A percentile compares a stretch with the other conserved stretches of the same genome.
These are phyloP conservation scores for Fabrea salina DNA, from an alignment of 169 alveolate species.

Conservation along the genomic window DNA sequence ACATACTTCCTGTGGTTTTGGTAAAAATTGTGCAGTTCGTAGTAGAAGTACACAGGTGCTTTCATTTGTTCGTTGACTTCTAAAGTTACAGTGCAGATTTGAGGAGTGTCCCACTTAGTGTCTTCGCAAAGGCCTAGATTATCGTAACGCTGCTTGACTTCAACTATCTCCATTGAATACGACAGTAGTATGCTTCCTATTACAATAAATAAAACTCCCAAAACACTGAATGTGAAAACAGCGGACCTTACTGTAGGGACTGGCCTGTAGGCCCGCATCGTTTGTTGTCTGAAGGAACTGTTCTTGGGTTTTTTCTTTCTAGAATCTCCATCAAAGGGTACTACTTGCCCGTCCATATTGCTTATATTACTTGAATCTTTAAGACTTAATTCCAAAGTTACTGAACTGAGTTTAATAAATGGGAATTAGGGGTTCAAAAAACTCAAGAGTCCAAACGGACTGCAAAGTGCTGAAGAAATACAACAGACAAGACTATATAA, in stretches of 20 bases:
- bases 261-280: slow-evolving; percentile 91
- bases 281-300: slow-evolving; percentile 73
- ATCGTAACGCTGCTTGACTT: slow-evolving; percentile 37
- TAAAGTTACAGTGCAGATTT: slow-evolving; percentile 26
- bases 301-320: not conserved
- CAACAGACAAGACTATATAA: too few relatives aligned
- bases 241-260: slow-evolving; percentile 84
- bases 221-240: slow-evolving; percentile 61
- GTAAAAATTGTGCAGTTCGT: slow-evolving; percentile 66
- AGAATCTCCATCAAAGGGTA: not conserved
- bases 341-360: too few relatives aligned
- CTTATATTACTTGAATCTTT: too few relatives aligned
- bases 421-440: too few relatives aligned
- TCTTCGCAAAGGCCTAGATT: not conserved
- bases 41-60: slow-evolving; percentile 60
- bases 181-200: slow-evolving; percentile 58
- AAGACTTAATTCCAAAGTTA: too few relatives aligned
- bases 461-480: too few relatives aligned
- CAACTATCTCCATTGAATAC: slow-evolving; percentile 35
- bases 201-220: slow-evolving; percentile 58
- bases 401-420: too few relatives aligned
- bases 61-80: slow-evolving; percentile 53
- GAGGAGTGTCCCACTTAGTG: not conserved
- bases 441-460: too few relatives aligned
- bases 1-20: slow-evolving; percentile 78